Conservation (phyloP, 768 basidiomycete genomes). For the Leucosporidium creatinivorum region DNA sequence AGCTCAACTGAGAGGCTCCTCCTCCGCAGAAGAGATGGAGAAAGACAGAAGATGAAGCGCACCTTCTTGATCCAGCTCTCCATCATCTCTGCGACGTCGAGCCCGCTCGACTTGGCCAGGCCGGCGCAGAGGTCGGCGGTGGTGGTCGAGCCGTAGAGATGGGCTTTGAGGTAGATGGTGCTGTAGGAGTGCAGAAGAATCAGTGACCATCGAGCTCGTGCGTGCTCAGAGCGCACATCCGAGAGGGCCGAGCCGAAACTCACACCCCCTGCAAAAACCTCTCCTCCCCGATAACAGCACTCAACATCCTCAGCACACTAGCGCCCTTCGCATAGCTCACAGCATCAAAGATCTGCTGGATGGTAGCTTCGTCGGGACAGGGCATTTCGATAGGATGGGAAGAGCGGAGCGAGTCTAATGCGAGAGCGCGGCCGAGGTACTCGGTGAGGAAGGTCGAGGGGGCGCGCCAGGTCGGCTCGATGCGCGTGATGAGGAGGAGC, state of each 20-base stretch:
- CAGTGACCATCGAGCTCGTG: neutral
- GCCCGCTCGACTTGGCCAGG: constrained; percentile 63
- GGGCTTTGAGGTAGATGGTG: constrained; percentile 82
- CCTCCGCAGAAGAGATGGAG: neutral
- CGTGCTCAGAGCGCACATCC: no score
- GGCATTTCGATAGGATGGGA: constrained; percentile 91
- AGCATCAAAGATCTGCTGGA: constrained; percentile 59
- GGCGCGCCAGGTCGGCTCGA: constrained; percentile 50
- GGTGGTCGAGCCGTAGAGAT: constrained; percentile 73
- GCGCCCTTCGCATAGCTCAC: constrained; percentile 63
- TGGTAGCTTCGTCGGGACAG: constrained; percentile 54
- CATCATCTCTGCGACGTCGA: constrained; percentile 74
- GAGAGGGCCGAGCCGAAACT: neutral
- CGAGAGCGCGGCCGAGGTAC: constrained; percentile 67
- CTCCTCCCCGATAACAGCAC: constrained; percentile 79
- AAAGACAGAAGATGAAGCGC: neutral
- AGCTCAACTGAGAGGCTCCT: neutral
- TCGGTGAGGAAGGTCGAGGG: constrained; percentile 61
- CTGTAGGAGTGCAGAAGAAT: constrained; percentile 57
- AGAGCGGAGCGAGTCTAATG: constrained; percentile 73
- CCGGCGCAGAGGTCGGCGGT: constrained; percentile 84
- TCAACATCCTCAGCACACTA: constrained; percentile 86
- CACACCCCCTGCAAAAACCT: constrained; percentile 50
- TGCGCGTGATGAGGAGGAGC: constrained; percentile 43
- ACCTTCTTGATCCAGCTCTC: constrained; percentile 84